Base-by-base conservation (phyloP, 2,329 filamentous ascomycete genomes). In the Dactylellina leptospora region DNA sequence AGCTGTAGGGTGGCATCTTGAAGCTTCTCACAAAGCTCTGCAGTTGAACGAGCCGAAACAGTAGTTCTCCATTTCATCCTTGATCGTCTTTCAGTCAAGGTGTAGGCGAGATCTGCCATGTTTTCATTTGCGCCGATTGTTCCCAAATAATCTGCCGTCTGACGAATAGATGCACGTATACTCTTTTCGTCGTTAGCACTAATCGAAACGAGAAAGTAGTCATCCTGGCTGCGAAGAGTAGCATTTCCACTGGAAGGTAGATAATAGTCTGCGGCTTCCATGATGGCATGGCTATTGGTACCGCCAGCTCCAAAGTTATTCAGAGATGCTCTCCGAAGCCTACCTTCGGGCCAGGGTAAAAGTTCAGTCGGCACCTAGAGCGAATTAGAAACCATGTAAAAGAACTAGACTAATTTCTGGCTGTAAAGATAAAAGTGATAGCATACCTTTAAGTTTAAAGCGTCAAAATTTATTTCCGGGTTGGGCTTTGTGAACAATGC, bases 231-330 rank as follows among this genome's bases (percentile, higher is more conserved):
- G 18, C 25, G 10, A 16, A 5, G 36, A 8, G 10, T 47, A 22
- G 11, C 40, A 2, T 10, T 28, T 23, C 27, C 25, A 11, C 23
- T 47, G 6, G 5, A 27, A 4, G 55, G 55, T 10, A 59, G 13
- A 16, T 59, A 42, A 20, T 11, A 33, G 9, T 5, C 16, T 3
- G 59, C 45, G 9, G 11, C 27, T 6, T 62, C 59, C 1, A 62
- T 2, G 25, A 62, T 53, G 2, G 47, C 47, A 45, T 62, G 59
- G 3, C 30, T 30, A 30, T 62, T 62, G 9, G 59, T 28, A 10
- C 59, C 59, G 27, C 78, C 78, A 36, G 76, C 77, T 11, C 78
- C 78, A 58, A 78, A 79, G 22, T 74, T 76, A 56, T 78, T 79
- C 47, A 79, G 5, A 16, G 30, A 18, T 5, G 47, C 36, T 30